Base-by-base conservation (phyloP, 2,329 filamentous ascomycete species). In the Colletotrichum scovillei region DNA sequence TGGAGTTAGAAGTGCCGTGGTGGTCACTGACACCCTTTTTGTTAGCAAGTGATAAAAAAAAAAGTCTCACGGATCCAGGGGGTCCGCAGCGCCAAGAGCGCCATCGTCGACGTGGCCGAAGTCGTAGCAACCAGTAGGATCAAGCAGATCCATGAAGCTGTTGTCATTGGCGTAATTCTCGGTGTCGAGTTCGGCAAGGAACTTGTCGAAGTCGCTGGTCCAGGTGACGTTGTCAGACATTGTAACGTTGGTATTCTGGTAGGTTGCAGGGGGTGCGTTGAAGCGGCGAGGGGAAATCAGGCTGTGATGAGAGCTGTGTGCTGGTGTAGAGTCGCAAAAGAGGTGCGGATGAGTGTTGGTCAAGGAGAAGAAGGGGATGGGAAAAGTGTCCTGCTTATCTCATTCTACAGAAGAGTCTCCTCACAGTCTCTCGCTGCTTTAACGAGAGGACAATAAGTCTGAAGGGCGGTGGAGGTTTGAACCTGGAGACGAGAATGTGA, bases 11-110 rank as follows among this genome's bases (percentile, higher is more conserved):
- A n/a, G n/a, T n/a, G n/a, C n/a, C n/a, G n/a, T n/a, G n/a, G n/a
- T n/a, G n/a, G n/a, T n/a, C n/a, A n/a, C n/a, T 57, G 30, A 76
- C 78, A 80, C 78, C 79, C 78, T 80, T 77, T 79, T 80, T 80
- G 75, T 80, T 79, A 80, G 79, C 77, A 77, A 71, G 4, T 62
- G 56, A 19, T 75, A 78, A 80, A 81, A 79, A 79, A 80, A 79
- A 80, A 79, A 76, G 30, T 58, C 62, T 80, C 76, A 80, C 79
- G 63, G 53, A 73, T 79, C 75, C 64, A 56, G 46, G 30, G 64
- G 12, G 3, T 42, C 60, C 66, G 68, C 71, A 77, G 74, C 72
- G 67, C 71, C 76, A 52, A n/a, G 67, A 32, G 35, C 16, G 16
- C n/a, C n/a, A 22, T 53, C 26, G n/a, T 3, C 42, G 11, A 63